Percentiles rank a stretch among this genome's conserved stretches.
Evolutionary conservation across 2,329 filamentous ascomycete genomes (phyloP).

Genomic region (Neonectria faginata): DNA sequence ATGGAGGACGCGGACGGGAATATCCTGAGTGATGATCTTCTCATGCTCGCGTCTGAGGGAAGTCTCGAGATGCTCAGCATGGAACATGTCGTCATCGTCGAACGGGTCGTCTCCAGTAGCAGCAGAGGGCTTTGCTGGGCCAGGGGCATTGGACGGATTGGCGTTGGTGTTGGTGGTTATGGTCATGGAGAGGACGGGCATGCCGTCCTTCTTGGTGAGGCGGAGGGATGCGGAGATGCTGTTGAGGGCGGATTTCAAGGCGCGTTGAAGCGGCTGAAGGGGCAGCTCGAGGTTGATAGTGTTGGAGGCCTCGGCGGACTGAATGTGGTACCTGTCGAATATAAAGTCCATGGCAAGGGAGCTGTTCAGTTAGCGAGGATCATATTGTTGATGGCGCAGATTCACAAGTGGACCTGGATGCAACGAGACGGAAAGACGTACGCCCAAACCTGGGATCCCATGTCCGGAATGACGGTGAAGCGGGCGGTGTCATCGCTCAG

Average conservation of each 20-base stretch:
- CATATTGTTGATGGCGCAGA: not conserved
- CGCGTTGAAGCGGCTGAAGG: slow-evolving; percentile 86
- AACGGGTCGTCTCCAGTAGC: slow-evolving; percentile 53
- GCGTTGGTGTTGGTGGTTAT: slow-evolving; percentile 80
- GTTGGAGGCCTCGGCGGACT: slow-evolving; percentile 84
- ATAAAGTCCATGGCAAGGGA: slow-evolving; percentile 80
- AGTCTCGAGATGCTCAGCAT: slow-evolving; percentile 65
- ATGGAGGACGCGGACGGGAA: slow-evolving; percentile 91
- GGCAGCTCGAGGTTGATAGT: slow-evolving; percentile 97
- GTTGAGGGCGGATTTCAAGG: slow-evolving; percentile 88
- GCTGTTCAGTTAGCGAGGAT: slow-evolving; percentile 48
- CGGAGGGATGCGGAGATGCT: slow-evolving; percentile 86
- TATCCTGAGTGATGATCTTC: slow-evolving; percentile 93
- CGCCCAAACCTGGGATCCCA: slow-evolving; percentile 97
- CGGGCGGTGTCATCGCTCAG: slow-evolving; percentile 88
- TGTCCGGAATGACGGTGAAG: slow-evolving; percentile 95
- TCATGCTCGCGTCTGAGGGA: slow-evolving; percentile 78
- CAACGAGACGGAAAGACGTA: slow-evolving; percentile 56
- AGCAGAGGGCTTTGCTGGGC: slow-evolving; percentile 46
- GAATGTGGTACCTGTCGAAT: slow-evolving; percentile 86
- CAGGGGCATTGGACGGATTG: slow-evolving; percentile 50
- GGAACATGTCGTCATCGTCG: slow-evolving; percentile 59
- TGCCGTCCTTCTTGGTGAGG: slow-evolving; percentile 90
- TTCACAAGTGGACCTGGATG: not conserved
- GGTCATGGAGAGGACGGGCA: slow-evolving; percentile 89